These are phyloP conservation scores for Kluyveromyces lactis DNA, from an alignment of 805 yeast species.

Conservation along the genomic window DNA sequence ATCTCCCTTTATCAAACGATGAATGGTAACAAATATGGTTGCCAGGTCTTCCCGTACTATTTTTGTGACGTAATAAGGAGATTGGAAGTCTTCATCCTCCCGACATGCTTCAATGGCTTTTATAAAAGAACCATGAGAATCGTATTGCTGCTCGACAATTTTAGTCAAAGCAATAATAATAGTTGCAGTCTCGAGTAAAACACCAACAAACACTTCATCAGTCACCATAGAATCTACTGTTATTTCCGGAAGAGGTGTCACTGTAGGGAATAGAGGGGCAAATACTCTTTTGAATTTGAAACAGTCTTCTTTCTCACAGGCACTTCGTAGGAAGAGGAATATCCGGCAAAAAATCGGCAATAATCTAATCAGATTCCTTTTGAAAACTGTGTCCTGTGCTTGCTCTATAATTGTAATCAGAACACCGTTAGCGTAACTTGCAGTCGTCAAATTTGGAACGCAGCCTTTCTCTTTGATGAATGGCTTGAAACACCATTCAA, in stretches of 20 bases:
- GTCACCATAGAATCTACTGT: constrained; percentile 70
- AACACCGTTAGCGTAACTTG: constrained; percentile 56
- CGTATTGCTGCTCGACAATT: constrained; percentile 35
- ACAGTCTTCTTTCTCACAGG: constrained; percentile 31
- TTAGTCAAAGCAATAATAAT: constrained; percentile 50
- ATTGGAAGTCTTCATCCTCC: constrained; percentile 34
- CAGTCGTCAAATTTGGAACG: constrained; percentile 40
- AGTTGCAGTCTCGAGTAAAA: constrained; percentile 59
- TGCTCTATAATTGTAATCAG: constrained; percentile 41
- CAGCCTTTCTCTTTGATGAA: constrained; percentile 39
- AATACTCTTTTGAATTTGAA: constrained; percentile 56
- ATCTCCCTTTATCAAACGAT: constrained; percentile 42
- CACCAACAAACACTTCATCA: constrained; percentile 62
- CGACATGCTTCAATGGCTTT: constrained; percentile 32
- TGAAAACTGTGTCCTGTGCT: constrained; percentile 33
- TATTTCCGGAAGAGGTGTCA: constrained; percentile 52
- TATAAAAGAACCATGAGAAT: constrained; percentile 36
- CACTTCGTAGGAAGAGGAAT: constrained; percentile 45
- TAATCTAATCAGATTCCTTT: constrained; percentile 42
- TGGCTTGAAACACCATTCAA: constrained; percentile 53
- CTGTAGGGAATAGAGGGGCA: constrained; percentile 59
- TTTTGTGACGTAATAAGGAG: constrained; percentile 33
- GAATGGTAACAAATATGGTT: constrained; percentile 40
- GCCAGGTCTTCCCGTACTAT: constrained; percentile 36
- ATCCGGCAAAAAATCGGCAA: constrained; percentile 46